phyloP scores from a whole-genome alignment of 2,329 filamentous ascomycete genomes.

The Cordyceps tenuipes region DNA sequence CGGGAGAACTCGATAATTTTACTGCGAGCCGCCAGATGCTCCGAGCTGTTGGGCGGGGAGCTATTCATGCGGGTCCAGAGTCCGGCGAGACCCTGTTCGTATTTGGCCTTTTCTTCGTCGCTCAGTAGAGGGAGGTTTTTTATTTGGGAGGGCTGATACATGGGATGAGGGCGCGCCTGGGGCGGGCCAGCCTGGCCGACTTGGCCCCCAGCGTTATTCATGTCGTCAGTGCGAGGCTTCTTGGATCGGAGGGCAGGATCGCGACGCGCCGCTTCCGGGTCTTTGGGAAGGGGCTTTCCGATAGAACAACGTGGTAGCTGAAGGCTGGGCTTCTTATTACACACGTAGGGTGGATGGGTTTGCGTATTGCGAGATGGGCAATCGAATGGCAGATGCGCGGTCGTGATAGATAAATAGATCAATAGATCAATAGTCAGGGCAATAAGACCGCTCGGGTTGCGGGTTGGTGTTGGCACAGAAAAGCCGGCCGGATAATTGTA shows the following conservation, averaged over 20 bases:
- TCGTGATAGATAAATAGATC: conserved; percentile 1
- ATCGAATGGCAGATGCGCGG: background rate
- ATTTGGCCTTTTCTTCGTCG: conserved; percentile 49
- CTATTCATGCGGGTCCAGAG: conserved; percentile 48
- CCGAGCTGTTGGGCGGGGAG: conserved; percentile 36
- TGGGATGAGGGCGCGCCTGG: conserved; percentile 25
- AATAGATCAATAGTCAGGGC: background rate
- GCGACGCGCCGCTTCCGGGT: background rate
- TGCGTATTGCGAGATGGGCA: background rate
- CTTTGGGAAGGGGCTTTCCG: background rate
- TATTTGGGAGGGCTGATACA: conserved; percentile 46
- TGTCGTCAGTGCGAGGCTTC: conserved; percentile 7
- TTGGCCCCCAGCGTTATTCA: conserved; percentile 20
- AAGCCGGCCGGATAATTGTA: conserved; percentile 5
- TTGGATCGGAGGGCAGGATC: background rate
- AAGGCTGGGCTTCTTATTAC: background rate
- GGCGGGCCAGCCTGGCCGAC: conserved; percentile 18
- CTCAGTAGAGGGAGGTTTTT: conserved; percentile 40
- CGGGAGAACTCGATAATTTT: conserved; percentile 55
- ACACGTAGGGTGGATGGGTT: background rate
- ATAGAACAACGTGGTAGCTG: background rate
- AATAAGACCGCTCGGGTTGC: background rate
- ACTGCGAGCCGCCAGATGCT: conserved; percentile 42
- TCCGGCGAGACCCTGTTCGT: conserved; percentile 45
- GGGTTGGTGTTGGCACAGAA: background rate